Conservation (phyloP, 768 basidiomycete genomes). For the Macrolepiota fuliginosa region DNA sequence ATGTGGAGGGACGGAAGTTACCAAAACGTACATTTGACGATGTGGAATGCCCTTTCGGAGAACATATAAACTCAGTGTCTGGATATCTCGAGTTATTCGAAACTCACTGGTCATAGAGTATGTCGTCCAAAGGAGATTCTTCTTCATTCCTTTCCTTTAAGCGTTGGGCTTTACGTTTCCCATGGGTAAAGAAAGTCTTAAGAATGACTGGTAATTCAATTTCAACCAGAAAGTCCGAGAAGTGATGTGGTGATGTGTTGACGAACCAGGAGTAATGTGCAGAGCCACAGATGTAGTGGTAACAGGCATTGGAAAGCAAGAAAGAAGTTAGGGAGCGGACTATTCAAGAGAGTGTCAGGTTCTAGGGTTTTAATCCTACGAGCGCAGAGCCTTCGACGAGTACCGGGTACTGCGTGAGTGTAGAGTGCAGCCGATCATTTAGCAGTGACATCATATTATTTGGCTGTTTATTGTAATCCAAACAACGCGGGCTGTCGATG, state of each 20-base stretch:
- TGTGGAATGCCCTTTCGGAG: conserved; percentile 55
- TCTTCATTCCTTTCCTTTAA: conserved; percentile 32
- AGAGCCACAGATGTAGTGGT: conserved; percentile 51
- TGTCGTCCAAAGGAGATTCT: conserved; percentile 53
- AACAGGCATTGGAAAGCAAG: conserved; percentile 40
- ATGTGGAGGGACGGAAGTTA: neutral
- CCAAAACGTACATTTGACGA: conserved; percentile 42
- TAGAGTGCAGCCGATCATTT: too few species aligned
- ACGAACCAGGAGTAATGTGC: conserved; percentile 51
- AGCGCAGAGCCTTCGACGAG: neutral
- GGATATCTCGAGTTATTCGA: neutral
- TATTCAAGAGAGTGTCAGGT: neutral
- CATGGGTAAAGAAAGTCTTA: conserved; percentile 50
- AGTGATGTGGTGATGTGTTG: neutral
- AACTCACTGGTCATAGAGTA: conserved; percentile 68
- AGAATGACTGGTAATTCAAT: conserved; percentile 40
- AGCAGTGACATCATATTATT: conserved; percentile 6
- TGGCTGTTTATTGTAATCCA: neutral
- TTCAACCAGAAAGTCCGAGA: neutral
- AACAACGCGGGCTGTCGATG: neutral
- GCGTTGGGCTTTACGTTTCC: conserved; percentile 39
- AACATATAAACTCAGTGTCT: neutral
- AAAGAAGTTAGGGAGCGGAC: conserved; percentile 5
- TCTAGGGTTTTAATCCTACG: neutral
- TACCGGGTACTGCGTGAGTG: too few species aligned